phyloP scores from a whole-genome alignment of 2,329 filamentous ascomycete genomes.

The Scleromitrula shiraiana region DNA sequence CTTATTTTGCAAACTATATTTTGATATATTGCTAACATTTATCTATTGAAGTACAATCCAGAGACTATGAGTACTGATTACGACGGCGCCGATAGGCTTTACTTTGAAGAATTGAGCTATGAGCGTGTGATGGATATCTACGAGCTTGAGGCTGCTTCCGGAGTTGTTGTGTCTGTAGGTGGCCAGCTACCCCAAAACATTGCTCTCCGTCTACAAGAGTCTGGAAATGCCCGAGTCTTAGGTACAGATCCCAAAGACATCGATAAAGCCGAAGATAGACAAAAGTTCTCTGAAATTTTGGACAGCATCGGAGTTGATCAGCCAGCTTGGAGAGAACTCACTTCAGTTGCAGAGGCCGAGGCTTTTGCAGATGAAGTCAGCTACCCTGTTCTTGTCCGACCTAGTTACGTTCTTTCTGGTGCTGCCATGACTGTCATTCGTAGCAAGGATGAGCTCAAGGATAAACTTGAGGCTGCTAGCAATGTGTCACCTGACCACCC shows the following conservation, averaged over 20 bases:
- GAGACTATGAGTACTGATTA: conserved; percentile 80
- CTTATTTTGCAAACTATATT: no score
- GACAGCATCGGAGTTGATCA: conserved; percentile 97
- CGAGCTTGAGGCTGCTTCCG: conserved; percentile 76
- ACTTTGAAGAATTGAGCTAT: conserved; percentile 95
- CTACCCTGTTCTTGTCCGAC: conserved; percentile 92
- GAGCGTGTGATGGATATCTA: conserved; percentile 99
- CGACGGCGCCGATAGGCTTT: conserved; percentile 82
- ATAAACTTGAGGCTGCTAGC: conserved; percentile 86
- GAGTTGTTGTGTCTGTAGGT: conserved; percentile 91
- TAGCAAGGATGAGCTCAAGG: conserved; percentile 79
- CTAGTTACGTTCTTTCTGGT: conserved; percentile 91
- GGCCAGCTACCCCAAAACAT: conserved; percentile 98
- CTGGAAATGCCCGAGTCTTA: conserved; percentile 80
- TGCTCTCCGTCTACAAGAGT: conserved; percentile 85
- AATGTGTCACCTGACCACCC: conserved; percentile 93
- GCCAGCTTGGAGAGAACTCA: conserved; percentile 96
- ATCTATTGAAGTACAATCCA: conserved; percentile 17
- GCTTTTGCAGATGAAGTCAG: conserved; percentile 75
- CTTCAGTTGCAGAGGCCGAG: conserved; percentile 80
- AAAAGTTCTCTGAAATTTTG: conserved; percentile 96
- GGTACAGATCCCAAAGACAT: conserved; percentile 92
- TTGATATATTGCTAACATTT: no score
- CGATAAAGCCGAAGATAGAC: conserved; percentile 94
- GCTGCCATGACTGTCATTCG: conserved; percentile 98